Percentiles rank a stretch among this genome's conserved stretches.
Conservation (phyloP, 2,329 filamentous ascomycete species). For the Nigrospora sphaerica region DNA sequence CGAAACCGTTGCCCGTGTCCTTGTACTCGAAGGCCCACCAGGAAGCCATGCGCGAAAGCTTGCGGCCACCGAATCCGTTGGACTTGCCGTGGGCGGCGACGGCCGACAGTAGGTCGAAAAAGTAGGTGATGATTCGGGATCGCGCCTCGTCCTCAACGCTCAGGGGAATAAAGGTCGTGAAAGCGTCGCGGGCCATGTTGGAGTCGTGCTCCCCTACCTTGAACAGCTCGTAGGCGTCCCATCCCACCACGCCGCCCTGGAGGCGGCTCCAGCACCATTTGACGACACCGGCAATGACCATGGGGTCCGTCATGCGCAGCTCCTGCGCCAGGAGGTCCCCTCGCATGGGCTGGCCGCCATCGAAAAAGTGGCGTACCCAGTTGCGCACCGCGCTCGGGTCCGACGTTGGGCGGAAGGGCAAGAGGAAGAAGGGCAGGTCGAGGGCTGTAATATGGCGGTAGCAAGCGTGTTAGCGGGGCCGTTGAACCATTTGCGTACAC, state of each 20-base stretch:
- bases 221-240: slow-evolving; percentile 96
- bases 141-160: slow-evolving; percentile 83
- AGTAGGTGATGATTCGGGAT: slow-evolving; percentile 87
- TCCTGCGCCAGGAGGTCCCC: slow-evolving; percentile 75
- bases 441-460: slow-evolving; percentile 50
- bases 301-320: slow-evolving; percentile 84
- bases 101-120: slow-evolving; percentile 87
- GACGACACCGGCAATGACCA: slow-evolving; percentile 87
- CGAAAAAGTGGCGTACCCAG: slow-evolving; percentile 91
- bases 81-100: slow-evolving; percentile 88
- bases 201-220: slow-evolving; percentile 92
- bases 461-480: no score
- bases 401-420: slow-evolving; percentile 89
- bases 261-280: slow-evolving; percentile 99
- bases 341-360: slow-evolving; percentile 52
- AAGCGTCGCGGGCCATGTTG: slow-evolving; percentile 83
- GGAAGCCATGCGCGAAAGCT: slow-evolving; percentile 88
- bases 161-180: slow-evolving; percentile 92
- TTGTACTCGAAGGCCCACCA: slow-evolving; percentile 98
- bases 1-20: slow-evolving; percentile 85
- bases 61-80: slow-evolving; percentile 88
- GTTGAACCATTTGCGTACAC: no score
- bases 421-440: slow-evolving; percentile 83
- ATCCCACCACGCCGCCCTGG: slow-evolving; percentile 84
- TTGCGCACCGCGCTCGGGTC: slow-evolving; percentile 87